Percentiles rank a stretch among this genome's conserved stretches.
Conservation (phyloP, 2,329 filamentous ascomycete species). For the Fusarium brevicatenulatum region DNA sequence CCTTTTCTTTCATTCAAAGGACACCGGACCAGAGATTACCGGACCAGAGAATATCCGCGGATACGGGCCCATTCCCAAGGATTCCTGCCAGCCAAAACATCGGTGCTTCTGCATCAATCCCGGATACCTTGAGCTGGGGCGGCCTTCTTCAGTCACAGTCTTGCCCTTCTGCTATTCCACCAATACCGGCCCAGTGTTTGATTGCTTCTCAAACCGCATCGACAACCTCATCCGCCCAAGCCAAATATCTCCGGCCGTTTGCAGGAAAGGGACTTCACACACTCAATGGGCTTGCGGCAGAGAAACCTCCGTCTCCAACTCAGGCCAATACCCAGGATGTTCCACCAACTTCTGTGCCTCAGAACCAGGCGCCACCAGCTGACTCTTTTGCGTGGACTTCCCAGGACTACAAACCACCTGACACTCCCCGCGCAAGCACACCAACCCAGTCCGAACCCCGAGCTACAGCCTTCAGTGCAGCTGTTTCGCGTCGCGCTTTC, state of each 20-base stretch:
- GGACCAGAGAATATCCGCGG: conserved; percentile 42
- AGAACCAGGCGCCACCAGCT: conserved; percentile 28
- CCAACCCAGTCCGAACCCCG: conserved; percentile 46
- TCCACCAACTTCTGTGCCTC: conserved; percentile 11
- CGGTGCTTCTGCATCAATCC: conserved; percentile 52
- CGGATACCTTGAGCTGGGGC: conserved; percentile 66
- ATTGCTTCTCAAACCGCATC: conserved; percentile 64
- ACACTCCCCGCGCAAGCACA: conserved; percentile 32
- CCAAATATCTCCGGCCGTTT: conserved; percentile 65
- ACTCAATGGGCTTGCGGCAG: conserved; percentile 52
- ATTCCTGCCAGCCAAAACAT: conserved; percentile 30
- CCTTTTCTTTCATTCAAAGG: conserved; percentile 51
- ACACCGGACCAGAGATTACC: conserved; percentile 39
- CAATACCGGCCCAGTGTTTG: conserved; percentile 62
- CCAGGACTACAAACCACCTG: conserved; percentile 29
- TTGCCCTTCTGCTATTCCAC: conserved; percentile 52
- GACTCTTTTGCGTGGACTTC: conserved; percentile 43
- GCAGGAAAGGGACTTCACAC: conserved; percentile 65
- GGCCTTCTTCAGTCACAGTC: conserved; percentile 55
- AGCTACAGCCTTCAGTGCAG: conserved; percentile 29
- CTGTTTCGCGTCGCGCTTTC: conserved; percentile 51
- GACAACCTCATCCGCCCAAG: conserved; percentile 61
- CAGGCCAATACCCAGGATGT: conserved; percentile 44
- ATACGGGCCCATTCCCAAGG: conserved; percentile 28
- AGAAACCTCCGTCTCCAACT: conserved; percentile 48